Conservation (phyloP, 1,284 basidiomycete species). For the Chiua sp. region DNA sequence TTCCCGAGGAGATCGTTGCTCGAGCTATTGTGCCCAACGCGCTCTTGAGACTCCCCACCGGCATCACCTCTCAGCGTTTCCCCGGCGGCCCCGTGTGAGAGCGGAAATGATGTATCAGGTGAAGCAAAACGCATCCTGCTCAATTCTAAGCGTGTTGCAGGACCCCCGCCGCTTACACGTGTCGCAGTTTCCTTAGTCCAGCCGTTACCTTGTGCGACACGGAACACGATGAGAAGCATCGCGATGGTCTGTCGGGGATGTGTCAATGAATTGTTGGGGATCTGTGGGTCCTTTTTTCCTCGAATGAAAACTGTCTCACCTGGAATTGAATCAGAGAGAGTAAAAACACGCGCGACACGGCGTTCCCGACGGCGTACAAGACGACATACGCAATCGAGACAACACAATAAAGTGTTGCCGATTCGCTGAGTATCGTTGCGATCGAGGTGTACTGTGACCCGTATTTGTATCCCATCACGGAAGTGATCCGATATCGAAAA, state of each 20-base stretch:
- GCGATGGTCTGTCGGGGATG: conserved; percentile 19
- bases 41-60: too few species aligned
- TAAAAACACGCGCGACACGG: conserved; percentile 21
- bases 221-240: conserved; percentile 27
- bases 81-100: too few species aligned
- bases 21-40: too few species aligned
- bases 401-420: conserved; percentile 26
- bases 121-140: too few species aligned
- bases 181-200: conserved; percentile 24
- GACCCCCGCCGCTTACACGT: neutral
- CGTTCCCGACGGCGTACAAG: conserved; percentile 15
- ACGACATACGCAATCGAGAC: conserved; percentile 22
- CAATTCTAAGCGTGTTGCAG: too few species aligned
- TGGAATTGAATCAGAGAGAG: conserved; percentile 24
- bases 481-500: conserved; percentile 5
- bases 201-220: conserved; percentile 33
- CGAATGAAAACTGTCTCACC: conserved; percentile 8
- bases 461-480: conserved; percentile 16
- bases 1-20: too few species aligned
- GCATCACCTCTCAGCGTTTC: too few species aligned
- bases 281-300: too few species aligned
- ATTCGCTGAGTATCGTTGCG: conserved; percentile 29
- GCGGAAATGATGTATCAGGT: too few species aligned
- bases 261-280: neutral
- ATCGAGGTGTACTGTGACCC: conserved; percentile 26